These are phyloP conservation scores for Zygotorulaspora sp. DNA, from an alignment of 805 yeast species.

Conservation along the genomic window DNA sequence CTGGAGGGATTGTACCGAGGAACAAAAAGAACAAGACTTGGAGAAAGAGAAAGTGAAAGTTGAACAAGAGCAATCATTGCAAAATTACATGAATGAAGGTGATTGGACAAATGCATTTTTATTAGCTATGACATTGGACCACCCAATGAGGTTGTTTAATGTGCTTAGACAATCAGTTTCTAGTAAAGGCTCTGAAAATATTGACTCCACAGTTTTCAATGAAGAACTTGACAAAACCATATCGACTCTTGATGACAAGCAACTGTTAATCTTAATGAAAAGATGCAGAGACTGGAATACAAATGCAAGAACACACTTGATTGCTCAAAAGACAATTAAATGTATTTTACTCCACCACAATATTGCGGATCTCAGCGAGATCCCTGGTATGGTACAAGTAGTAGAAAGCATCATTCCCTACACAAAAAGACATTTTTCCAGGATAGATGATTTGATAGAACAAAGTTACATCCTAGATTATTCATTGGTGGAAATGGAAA, in stretches of 20 bases:
- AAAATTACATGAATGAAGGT: slow-evolving; percentile 62
- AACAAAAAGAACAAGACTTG: slow-evolving; percentile 48
- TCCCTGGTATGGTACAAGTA: slow-evolving; percentile 61
- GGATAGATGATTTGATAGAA: slow-evolving; percentile 77
- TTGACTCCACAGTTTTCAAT: slow-evolving; percentile 24
- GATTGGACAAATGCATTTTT: slow-evolving; percentile 89
- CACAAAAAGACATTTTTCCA: slow-evolving; percentile 73
- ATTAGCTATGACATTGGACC: slow-evolving; percentile 80
- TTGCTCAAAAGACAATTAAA: slow-evolving; percentile 73
- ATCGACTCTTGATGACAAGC: slow-evolving; percentile 51
- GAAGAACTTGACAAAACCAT: slow-evolving; percentile 61
- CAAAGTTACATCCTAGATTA: slow-evolving; percentile 83
- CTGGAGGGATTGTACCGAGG: slow-evolving; percentile 87
- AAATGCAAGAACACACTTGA: slow-evolving; percentile 70
- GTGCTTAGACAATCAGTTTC: slow-evolving; percentile 62
- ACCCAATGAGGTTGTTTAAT: slow-evolving; percentile 81
- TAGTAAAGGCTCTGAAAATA: slow-evolving; percentile 35
- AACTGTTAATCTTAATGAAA: slow-evolving; percentile 56
- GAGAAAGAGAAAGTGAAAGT: slow-evolving; percentile 52
- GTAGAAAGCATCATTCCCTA: slow-evolving; percentile 83
- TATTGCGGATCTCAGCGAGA: slow-evolving; percentile 53
- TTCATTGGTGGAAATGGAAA: slow-evolving; percentile 72
- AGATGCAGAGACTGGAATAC: slow-evolving; percentile 94
- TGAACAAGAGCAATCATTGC: slow-evolving; percentile 85
- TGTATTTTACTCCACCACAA: slow-evolving; percentile 55